Percentiles rank a stretch among this genome's conserved stretches.
Evolutionary conservation across 257 asterid genomes (phyloP).

Genomic region (Przewalskia tangutica): DNA sequence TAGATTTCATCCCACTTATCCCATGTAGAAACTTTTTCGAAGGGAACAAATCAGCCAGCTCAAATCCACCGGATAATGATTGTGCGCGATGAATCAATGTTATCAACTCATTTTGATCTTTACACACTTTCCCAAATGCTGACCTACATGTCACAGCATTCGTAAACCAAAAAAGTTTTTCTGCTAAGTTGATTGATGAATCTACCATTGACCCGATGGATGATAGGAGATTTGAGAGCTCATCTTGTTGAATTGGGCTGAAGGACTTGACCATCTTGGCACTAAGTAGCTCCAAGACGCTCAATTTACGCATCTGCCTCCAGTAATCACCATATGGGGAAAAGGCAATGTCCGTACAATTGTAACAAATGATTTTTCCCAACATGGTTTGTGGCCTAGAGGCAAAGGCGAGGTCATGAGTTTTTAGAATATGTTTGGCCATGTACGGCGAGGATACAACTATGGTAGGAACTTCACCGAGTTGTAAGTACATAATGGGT

Average conservation of each 20-base stretch:
- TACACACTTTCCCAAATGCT: neutral
- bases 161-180: neutral
- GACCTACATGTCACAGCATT: neutral
- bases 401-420: constrained; percentile 17
- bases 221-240: neutral
- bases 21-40: neutral
- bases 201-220: neutral
- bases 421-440: constrained; percentile 3
- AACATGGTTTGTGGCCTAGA: constrained; percentile 1
- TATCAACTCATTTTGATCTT: neutral
- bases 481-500: neutral
- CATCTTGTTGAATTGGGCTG: neutral
- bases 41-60: neutral
- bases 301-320: neutral
- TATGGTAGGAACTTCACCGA: constrained; percentile 9
- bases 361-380: neutral
- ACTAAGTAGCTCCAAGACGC: neutral
- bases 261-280: neutral
- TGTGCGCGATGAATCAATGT: neutral
- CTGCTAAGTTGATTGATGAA: neutral
- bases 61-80: neutral
- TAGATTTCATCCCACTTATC: neutral
- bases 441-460: constrained; percentile 2
- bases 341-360: neutral
- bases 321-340: neutral